A percentile compares a stretch with the other conserved stretches of the same genome.
Conservation (phyloP, 345 rosid species). For the Melastoma malabathricum region DNA sequence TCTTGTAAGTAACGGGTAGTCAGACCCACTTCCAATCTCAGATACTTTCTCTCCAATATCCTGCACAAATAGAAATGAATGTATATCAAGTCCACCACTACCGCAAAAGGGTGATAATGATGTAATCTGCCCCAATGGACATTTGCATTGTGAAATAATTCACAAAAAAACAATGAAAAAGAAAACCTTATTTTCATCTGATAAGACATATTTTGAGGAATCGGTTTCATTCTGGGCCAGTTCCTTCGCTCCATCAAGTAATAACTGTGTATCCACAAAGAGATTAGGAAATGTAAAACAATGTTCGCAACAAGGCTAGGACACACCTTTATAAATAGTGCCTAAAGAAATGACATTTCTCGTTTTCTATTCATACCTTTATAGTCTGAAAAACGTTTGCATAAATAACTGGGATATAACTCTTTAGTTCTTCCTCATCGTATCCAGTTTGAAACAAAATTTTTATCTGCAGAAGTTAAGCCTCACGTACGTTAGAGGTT, state of each 20-base stretch:
- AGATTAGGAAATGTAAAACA: slow-evolving; percentile 6
- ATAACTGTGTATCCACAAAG: slow-evolving; percentile 39
- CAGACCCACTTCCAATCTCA: slow-evolving; percentile 65
- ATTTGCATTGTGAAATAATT: too few relatives aligned
- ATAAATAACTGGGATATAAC: slow-evolving; percentile 83
- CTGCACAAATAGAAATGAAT: slow-evolving; percentile 24
- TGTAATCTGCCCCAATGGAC: too few relatives aligned
- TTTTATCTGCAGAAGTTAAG: slow-evolving; percentile 49
- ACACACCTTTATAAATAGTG: background rate
- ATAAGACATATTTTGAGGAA: slow-evolving; percentile 45
- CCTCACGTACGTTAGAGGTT: background rate
- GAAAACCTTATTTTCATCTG: slow-evolving; percentile 60
- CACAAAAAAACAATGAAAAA: too few relatives aligned
- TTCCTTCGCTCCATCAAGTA: slow-evolving; percentile 90
- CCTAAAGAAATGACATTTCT: slow-evolving; percentile 32
- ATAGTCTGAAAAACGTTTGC: slow-evolving; percentile 97
- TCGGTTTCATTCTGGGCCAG: slow-evolving; percentile 69
- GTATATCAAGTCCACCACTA: background rate
- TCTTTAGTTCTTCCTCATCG: slow-evolving; percentile 76
- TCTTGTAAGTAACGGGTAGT: slow-evolving; percentile 61
- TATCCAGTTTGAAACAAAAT: slow-evolving; percentile 96
- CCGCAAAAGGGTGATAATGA: too few relatives aligned
- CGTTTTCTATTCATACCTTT: slow-evolving; percentile 72
- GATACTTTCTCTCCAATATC: slow-evolving; percentile 68
- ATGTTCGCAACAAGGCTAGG: background rate